Base-by-base conservation (phyloP, 139 green algal species). In the Chlorella sp. region DNA sequence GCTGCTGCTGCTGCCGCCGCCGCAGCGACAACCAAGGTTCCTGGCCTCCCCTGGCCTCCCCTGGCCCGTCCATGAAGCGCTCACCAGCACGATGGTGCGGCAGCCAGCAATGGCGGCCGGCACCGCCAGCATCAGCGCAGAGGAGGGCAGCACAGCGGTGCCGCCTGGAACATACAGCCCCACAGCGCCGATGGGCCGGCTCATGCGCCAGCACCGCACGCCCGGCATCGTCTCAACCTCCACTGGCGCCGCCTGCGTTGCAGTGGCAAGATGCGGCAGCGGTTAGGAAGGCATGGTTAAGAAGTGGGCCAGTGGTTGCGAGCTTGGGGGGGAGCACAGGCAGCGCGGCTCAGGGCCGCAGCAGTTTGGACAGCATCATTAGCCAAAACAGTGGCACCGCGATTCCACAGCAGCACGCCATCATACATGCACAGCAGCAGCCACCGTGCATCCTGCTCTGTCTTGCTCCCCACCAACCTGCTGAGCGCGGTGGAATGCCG, bases 131-230 rank as follows among this genome's bases (percentile, higher is more conserved):
- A 99, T 99, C 56, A 99, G 93, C 16, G 97, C 93, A 23, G 90
- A 96, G 82, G 93, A 98, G 30, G 97, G 97, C 78, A 99, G 93
- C 69, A 99, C 95, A 1, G 97, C 97, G 21, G 95, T 99, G 67
- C 97, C 97, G 15, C 97, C 97, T 1, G 97, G 97, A 16, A 99
- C 96, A 86, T 99, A 99, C 39, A 99, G 74, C 12, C 97, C 97
- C 30, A 99, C 97, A 1, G 91, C 81, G 30, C 82, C 88, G 76
- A 98, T 96, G 76, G 95, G 91, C 12, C 94, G 79, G 2, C 88
- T 74, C 51, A 97, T 82, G 1, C 96, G 86, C 23, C 89, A 57
- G 91, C 97, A 99, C 0, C 44, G 86, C 20, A 99, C 97, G 3
- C 97, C 97, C 15, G 96, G 96, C 96, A 98, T 98, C n/a, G 96